Percentiles rank a stretch among this genome's conserved stretches.
These are phyloP conservation scores for Fusarium sp. DNA, from an alignment of 2,329 filamentous ascomycete species.

Conservation along the genomic window DNA sequence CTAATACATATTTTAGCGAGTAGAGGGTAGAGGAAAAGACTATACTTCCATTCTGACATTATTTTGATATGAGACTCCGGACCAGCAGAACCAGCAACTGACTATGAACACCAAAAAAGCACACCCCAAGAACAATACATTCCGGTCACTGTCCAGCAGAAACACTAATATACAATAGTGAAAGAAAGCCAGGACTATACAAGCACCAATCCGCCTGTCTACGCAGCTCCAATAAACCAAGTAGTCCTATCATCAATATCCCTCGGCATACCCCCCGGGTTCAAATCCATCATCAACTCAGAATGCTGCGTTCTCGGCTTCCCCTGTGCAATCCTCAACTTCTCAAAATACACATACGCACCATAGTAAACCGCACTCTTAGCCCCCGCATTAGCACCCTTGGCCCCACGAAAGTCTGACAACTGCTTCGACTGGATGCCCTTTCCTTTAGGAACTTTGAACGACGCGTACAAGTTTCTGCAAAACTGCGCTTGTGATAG, in stretches of 20 bases:
- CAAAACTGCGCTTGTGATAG: conserved; percentile 16
- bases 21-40: too few relatives aligned
- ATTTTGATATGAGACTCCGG: too few relatives aligned
- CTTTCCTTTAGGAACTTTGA: conserved; percentile 10
- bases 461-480: not conserved
- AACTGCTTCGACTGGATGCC: conserved; percentile 16
- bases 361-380: conserved; percentile 11
- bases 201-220: not conserved
- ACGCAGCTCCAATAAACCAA: not conserved
- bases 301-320: conserved; percentile 4
- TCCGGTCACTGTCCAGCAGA: not conserved
- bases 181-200: too few relatives aligned
- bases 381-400: not conserved
- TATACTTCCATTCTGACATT: too few relatives aligned
- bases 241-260: not conserved
- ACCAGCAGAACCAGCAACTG: not conserved
- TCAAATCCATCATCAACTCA: not conserved
- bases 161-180: not conserved
- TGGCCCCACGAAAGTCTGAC: not conserved
- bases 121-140: not conserved
- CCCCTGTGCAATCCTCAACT: conserved; percentile 9
- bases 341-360: conserved; percentile 24
- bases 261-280: not conserved
- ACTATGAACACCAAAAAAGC: not conserved
- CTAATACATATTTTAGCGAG: too few relatives aligned